A percentile compares a stretch with the other conserved stretches of the same genome.
Evolutionary conservation across 2,329 filamentous ascomycete genomes (phyloP).

Genomic region (Colletotrichum cuscutae): DNA sequence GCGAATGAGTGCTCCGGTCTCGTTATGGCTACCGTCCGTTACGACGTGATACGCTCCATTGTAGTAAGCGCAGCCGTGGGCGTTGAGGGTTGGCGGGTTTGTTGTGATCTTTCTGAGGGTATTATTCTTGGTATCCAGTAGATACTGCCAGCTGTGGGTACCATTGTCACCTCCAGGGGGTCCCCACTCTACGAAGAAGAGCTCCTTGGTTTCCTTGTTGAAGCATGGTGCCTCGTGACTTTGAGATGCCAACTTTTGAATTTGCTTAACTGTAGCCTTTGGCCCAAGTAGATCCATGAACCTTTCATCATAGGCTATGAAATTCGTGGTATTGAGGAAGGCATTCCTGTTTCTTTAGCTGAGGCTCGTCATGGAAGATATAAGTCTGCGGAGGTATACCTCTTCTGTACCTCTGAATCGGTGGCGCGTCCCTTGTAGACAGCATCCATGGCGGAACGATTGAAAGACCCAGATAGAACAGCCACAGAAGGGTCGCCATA

Average conservation of each 20-base stretch:
- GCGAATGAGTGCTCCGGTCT: not conserved
- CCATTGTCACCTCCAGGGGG: conserved; percentile 5
- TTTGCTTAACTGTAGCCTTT: not conserved
- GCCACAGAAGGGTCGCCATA: conserved; percentile 7
- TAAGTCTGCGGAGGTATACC: not conserved
- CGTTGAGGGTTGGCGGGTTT: not conserved
- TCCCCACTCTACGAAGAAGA: conserved; percentile 15
- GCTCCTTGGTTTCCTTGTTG: not conserved
- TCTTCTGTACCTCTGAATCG: not conserved
- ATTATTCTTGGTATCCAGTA: conserved; percentile 6
- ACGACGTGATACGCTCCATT: not conserved
- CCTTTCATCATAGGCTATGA: no score
- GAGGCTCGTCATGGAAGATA: not conserved
- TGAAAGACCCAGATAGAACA: not conserved
- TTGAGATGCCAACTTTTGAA: not conserved
- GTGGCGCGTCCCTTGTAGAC: not conserved
- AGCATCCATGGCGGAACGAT: not conserved
- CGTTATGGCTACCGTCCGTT: not conserved
- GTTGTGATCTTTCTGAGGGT: conserved; percentile 5
- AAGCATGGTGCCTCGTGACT: conserved; percentile 7
- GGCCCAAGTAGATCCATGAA: not conserved
- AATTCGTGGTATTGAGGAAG: no score
- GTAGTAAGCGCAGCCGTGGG: conserved; percentile 8
- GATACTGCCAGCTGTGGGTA: conserved; percentile 14
- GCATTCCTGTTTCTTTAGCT: no score